phyloP scores from a whole-genome alignment of 2,329 filamentous ascomycete species.

The Akanthomyces dipterigenus region DNA sequence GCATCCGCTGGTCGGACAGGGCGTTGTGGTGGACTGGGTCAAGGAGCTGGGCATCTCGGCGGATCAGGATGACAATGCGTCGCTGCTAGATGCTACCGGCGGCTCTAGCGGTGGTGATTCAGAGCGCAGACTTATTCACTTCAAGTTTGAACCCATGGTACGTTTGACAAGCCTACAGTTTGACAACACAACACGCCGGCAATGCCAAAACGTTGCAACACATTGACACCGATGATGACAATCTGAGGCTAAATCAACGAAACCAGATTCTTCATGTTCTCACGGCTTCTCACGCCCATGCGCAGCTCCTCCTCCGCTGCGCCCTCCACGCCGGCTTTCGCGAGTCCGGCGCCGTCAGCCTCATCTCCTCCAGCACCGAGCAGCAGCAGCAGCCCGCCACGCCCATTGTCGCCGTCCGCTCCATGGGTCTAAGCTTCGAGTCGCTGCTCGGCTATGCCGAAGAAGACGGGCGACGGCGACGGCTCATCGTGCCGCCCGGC shows the following conservation, averaged over 20 bases:
- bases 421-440: constrained; percentile 75
- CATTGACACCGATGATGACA: too few relatives aligned
- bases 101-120: constrained; percentile 17
- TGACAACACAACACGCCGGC: not conserved
- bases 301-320: constrained; percentile 67
- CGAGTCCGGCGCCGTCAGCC: constrained; percentile 76
- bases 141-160: constrained; percentile 96
- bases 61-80: not conserved
- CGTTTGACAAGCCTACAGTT: constrained; percentile 22
- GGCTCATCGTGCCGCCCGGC: constrained; percentile 51
- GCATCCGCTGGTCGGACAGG: constrained; percentile 32
- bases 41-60: constrained; percentile 22
- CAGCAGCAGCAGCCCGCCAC: constrained; percentile 31
- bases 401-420: constrained; percentile 80
- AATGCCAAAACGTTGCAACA: too few relatives aligned
- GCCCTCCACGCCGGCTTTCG: constrained; percentile 80
- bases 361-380: constrained; percentile 34
- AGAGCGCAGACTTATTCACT: constrained; percentile 57
- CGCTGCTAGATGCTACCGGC: constrained; percentile 17
- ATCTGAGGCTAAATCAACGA: not conserved
- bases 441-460: constrained; percentile 61
- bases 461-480: constrained; percentile 29
- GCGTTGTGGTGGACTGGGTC: constrained; percentile 23
- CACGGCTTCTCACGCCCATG: constrained; percentile 65
- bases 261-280: constrained; percentile 80